Base-by-base conservation (phyloP, 1,284 basidiomycete species). In the Golubevia pallescens region DNA sequence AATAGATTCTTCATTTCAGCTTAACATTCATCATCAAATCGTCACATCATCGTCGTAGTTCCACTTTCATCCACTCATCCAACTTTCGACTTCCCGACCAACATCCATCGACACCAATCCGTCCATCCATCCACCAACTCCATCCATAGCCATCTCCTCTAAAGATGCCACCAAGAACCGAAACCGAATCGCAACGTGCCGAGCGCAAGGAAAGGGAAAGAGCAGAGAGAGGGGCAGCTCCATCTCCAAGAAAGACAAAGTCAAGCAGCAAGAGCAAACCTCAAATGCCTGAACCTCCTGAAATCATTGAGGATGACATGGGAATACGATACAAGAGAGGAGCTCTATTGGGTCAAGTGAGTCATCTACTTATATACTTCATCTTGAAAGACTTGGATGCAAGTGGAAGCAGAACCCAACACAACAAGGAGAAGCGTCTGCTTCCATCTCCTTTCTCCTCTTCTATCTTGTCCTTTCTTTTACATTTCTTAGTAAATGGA, bases 231-330 rank as follows among this genome's bases (percentile, higher is more conserved):
- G 58, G 13, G 3, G 21, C 5, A 13, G 58, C 48, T 51, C 54
- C 60, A 19, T 62, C 60, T 55, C 60, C 60, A 13, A 55, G 42
- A 21, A 62, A 62, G 60, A 62, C 55, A 34, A 21, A 54, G 3
- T 53, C 60, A 3, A n/a, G 13, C 32, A 60, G 58, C 32, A 56
- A 54, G 23, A 34, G 48, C 60, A 83, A 81, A 58, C 73, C 80
- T 4, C 62, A 70, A 13, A 72, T 83, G 16, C 80, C 78, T 24
- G 74, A 71, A 56, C 77, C 80, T 42, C 80, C 80, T 4, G 70
- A 66, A 24, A 69, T 77, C 63, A 81, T 83, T 60, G 70, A 77
- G 52, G 80, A 83, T 32, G 71, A 75, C 0, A 69, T 77, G 56
- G 74, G 74, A 3, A 61, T 69, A 13, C 60, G 65, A 28, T 83